Evolutionary conservation across 441 rosid species (phyloP), one percentile per base, ranked within the genome.

Genomic region (Cnidoscolus chayamansa): DNA sequence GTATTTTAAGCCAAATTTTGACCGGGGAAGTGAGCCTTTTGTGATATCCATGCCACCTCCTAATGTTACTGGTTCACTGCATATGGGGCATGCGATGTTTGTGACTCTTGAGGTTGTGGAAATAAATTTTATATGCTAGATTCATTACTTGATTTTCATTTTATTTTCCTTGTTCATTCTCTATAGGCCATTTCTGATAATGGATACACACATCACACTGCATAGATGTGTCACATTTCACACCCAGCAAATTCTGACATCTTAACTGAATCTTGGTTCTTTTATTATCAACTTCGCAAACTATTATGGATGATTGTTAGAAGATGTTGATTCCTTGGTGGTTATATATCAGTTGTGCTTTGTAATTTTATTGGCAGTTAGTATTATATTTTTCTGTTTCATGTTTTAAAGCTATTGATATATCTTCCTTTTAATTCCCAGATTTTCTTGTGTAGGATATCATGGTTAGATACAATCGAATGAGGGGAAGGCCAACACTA

Each of bases 11-110:
- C 99, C 99, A 59, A 87, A 68, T 68, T 83, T 83, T 75, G 94
- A 94, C 59, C 63, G 72, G 48, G 96, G 88, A 81, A 76, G 81
- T 79, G 90, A 82, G 74, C 97, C 97, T 77, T 92, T 94, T 82
- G 99, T 94, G 72, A 68, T 94, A 79, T 77, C 99, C 17, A 94
- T 94, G 99, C 98, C 98, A 55, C 99, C 99, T 66, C 99, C 99
- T 63, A 94, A 94, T 78, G 99, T 94, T 73, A 94, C 99, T 45
- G 99, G 99, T 68, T 92, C 94, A 20, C 83, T 94, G 77, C 98
- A 94, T 83, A 94, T 94, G 98, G 99, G 99, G 53, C 99, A 94
- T 84, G 99, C 99, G 0, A 92, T 94, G 95, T 94, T 92, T 81
- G 99, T 94, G 31, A 90, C 99, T 66, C 98, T 94, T 68, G 98